Base-by-base conservation (phyloP, 75 land plant genomes). In the Pseudotsuga menziesii region DNA sequence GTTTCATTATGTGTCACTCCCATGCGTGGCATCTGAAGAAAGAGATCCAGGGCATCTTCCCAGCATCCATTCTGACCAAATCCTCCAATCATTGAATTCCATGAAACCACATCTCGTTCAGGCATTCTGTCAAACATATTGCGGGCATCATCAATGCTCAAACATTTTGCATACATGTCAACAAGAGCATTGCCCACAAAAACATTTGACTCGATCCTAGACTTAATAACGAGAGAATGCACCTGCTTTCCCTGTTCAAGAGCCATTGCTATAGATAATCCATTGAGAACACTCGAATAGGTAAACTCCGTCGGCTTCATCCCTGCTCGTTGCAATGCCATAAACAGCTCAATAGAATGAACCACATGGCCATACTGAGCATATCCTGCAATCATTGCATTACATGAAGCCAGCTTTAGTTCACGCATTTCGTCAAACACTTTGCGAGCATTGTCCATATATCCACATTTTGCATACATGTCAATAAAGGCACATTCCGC, bases 111-210 rank as follows among this genome's bases (percentile, higher is more conserved):
- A 77, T 80, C 88, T 48, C 78, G 87, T 12, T 83, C 72, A 44
- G 88, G 81, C 90, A 90, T 86, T 76, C 84, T 82, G 64, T 88
- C 82, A 69, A 90, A 92, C 75, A 88, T 75, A 16, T 83, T 69
- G 25, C n/a, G 7, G 54, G 90, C 85, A 0, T 86, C 82, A 4
- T 57, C 12, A 23, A 88, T 23, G 44, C 35, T n/a, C 54, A 85
- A 82, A 61, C 85, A 85, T 13, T 26, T 63, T 1, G 36, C 32
- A 78, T 88, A 90, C 90, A 90, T 83, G 56, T 81, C 79, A 2
- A 90, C 78, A 52, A 92, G 69, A 19, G 82, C 75, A 72, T 89
- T 92, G 19, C 85, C 82, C 35, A 90, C 88, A 73, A 78, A 80
- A 22, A 90, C 82, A 56, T 90, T 77, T 23, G 26, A 16, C 36